phyloP scores from a whole-genome alignment of 2,329 filamentous ascomycete genomes.

The Colletotrichum sojae region DNA sequence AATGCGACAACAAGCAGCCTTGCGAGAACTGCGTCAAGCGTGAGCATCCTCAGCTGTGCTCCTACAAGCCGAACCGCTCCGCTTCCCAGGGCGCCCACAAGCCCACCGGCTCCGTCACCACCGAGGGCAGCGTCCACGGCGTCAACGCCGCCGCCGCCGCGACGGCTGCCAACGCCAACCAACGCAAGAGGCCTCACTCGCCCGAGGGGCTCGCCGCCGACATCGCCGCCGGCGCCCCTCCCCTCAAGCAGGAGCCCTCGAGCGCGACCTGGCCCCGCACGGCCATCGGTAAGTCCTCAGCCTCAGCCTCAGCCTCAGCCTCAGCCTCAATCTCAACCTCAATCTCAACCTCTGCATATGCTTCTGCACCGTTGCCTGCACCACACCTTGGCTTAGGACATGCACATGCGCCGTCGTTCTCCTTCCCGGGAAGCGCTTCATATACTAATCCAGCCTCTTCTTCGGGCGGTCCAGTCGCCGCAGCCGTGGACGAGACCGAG shows the following conservation, averaged over 20 bases:
- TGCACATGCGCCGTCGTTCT: constrained; percentile 27
- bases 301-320: constrained; percentile 12
- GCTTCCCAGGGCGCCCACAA: constrained; percentile 44
- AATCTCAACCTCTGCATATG: constrained; percentile 5
- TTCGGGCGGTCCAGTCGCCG: constrained; percentile 46
- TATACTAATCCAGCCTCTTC: constrained; percentile 34
- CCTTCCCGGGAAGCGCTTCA: constrained; percentile 28
- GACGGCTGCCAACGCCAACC: constrained; percentile 27
- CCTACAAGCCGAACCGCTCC: constrained; percentile 74
- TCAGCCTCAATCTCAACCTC: constrained; percentile 10
- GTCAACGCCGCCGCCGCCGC: constrained; percentile 48
- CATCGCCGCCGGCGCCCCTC: constrained; percentile 48
- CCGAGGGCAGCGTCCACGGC: constrained; percentile 40
- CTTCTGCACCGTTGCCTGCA: constrained; percentile 9
- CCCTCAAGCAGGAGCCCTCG: constrained; percentile 53
- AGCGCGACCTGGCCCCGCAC: constrained; percentile 57
- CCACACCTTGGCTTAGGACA: constrained; percentile 19
- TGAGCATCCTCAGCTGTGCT: constrained; percentile 75
- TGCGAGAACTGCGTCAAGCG: constrained; percentile 79
- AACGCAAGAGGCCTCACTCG: constrained; percentile 59
- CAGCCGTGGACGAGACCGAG: constrained; percentile 67
- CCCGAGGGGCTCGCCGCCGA: constrained; percentile 55
- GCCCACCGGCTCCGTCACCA: constrained; percentile 46
- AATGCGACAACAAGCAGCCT: constrained; percentile 78
- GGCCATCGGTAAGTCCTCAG: constrained; percentile 52